Evolutionary conservation across 116 monocot species (phyloP), one percentile per base, ranked within the genome.

Genomic region (Iris pallida): DNA sequence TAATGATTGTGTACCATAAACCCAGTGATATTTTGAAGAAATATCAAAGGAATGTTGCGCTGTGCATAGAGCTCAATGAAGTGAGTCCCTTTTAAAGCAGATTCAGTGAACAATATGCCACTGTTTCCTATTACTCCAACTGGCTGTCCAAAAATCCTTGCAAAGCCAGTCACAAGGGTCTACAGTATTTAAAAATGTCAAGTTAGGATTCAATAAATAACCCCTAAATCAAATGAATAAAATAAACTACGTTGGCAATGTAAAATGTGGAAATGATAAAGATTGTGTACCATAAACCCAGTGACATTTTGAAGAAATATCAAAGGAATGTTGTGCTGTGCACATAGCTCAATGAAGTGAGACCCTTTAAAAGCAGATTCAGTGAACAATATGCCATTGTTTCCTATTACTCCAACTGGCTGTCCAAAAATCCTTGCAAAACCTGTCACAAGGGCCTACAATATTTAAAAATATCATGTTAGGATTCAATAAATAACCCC

Each of bases 151-250:
- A 74, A 86, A 17, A 99, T 99, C 75, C 84, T 90, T 61, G 80
- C 90, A 84, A 99, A 99, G 70, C 99, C 99, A 69, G 99, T 99
- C 19, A 99, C 84, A 63, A 99, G 84, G 72, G 99, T 99, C 98
- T 99, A 68, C 14, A 71, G 3, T 30, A 30, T 30, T 30, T 30
- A 30, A 12, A 79, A 40, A 68, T 55, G 66, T 9, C 17, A 64
- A 71, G 7, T 61, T 61, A 75, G 62, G 30, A 63, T 51, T 42
- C 9, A 20, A 54, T 5, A 47, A 59, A 66, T 52, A 9, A 30
- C 59, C 12, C 49, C 51, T n/a, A n/a, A 49, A 19, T 59, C 45
- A 51, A 57, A 8, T 40, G 16, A 60, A 52, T 53, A 10, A 19
- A 12, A 51, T n/a, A n/a, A n/a, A n/a, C n/a, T n/a, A n/a, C n/a